phyloP scores from a whole-genome alignment of 768 basidiomycete genomes.

The Leccinellum albellum region DNA sequence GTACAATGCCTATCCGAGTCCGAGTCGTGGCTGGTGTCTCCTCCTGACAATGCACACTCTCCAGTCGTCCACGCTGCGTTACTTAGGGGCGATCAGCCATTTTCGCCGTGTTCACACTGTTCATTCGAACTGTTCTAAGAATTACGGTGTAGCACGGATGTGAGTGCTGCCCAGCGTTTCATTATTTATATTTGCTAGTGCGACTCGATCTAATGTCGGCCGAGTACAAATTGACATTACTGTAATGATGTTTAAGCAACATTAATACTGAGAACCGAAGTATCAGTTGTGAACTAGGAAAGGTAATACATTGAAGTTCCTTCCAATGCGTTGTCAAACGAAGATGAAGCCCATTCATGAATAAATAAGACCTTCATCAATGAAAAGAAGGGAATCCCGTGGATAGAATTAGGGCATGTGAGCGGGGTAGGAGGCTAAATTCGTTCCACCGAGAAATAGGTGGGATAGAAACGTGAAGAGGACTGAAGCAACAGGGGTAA shows the following conservation, averaged over 20 bases:
- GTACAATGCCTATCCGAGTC: too few species aligned
- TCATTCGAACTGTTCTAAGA: not conserved
- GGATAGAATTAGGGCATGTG: conserved; percentile 3
- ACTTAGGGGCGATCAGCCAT: not conserved
- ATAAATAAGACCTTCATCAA: conserved; percentile 13
- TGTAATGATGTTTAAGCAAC: conserved; percentile 30
- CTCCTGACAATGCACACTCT: too few species aligned
- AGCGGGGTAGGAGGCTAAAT: not conserved
- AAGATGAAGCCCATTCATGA: conserved; percentile 15
- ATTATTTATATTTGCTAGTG: not conserved
- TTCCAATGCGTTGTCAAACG: conserved; percentile 21
- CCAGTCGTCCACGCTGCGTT: too few species aligned
- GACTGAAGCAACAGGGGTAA: conserved; percentile 17
- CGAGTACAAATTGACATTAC: conserved; percentile 26
- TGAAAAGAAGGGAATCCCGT: conserved; percentile 3
- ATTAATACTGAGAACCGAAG: conserved; percentile 24
- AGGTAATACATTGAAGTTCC: conserved; percentile 30
- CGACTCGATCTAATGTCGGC: not conserved
- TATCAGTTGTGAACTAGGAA: conserved; percentile 23
- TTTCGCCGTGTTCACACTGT: not conserved
- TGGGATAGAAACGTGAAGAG: conserved; percentile 5
- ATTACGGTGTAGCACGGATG: fast-evolving
- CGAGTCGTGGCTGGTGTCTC: too few species aligned
- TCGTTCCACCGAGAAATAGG: conserved; percentile 18
- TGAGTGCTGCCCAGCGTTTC: not conserved